Conservation (phyloP, 192 early-diverging fungal species). For the Ambispora gerdemannii region DNA sequence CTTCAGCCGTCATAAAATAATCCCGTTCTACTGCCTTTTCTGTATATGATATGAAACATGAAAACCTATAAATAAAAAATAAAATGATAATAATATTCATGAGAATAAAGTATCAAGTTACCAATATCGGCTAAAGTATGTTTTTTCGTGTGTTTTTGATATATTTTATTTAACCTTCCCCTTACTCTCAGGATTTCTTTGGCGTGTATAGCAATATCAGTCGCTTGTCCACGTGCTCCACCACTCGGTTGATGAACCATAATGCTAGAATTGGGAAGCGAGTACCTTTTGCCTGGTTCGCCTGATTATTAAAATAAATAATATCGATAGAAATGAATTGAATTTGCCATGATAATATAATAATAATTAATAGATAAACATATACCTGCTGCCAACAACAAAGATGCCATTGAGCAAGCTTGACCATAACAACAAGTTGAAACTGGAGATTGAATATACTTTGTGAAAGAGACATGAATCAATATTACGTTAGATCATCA, state of each 20-base stretch:
- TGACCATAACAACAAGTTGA: constrained; percentile 95
- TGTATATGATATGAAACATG: constrained; percentile 31
- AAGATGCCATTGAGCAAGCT: constrained; percentile 97
- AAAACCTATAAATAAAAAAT: not conserved
- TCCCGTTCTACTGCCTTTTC: constrained; percentile 92
- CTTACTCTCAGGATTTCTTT: constrained; percentile 88
- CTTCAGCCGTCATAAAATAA: constrained; percentile 88
- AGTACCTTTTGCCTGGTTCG: constrained; percentile 78
- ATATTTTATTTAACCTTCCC: constrained; percentile 80
- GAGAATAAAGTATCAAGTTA: constrained; percentile 32
- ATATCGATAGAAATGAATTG: not conserved
- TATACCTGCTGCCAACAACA: constrained; percentile 80
- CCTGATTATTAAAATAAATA: constrained; percentile 41
- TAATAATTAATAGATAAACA: not conserved
- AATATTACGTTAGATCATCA: too few species aligned
- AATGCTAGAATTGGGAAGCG: constrained; percentile 86
- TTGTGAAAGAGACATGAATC: too few species aligned
- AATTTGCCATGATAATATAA: not conserved
- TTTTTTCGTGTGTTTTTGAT: constrained; percentile 78
- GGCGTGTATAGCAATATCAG: constrained; percentile 96
- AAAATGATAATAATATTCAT: not conserved
- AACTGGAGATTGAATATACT: constrained; percentile 93
- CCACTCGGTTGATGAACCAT: constrained; percentile 99
- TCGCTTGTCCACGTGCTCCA: constrained; percentile 90
- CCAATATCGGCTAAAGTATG: constrained; percentile 78